phyloP scores from a whole-genome alignment of 1,284 basidiomycete genomes.

The Leccinum solheimii region DNA sequence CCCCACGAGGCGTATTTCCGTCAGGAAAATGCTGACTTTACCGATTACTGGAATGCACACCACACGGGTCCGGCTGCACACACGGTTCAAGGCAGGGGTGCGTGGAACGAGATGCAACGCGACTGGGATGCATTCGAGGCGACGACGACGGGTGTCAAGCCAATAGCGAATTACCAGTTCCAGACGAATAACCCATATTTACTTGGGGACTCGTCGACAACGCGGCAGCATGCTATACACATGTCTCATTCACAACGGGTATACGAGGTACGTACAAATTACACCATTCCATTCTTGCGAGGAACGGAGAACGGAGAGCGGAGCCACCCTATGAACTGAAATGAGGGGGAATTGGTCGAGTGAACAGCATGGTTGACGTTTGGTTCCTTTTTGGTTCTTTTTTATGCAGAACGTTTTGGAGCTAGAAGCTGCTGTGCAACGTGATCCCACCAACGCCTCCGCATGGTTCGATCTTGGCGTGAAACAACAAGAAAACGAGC shows the following conservation, averaged over 20 bases:
- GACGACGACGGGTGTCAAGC: conserved; percentile 60
- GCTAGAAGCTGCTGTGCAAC: conserved; percentile 88
- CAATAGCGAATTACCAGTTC: conserved; percentile 70
- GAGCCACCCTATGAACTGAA: conserved; percentile 1
- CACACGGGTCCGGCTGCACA: conserved; percentile 19
- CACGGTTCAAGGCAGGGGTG: conserved; percentile 5
- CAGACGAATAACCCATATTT: conserved; percentile 83
- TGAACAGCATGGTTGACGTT: conserved; percentile 19
- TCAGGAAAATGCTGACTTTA: conserved; percentile 69
- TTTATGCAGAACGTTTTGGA: conserved; percentile 75
- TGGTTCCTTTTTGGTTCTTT: conserved; percentile 8
- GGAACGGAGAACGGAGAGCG: conserved; percentile 2
- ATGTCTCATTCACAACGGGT: conserved; percentile 41
- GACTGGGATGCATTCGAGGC: conserved; percentile 87
- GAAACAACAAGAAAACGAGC: conserved; percentile 98
- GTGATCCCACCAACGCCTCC: conserved; percentile 66
- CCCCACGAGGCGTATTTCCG: conserved; percentile 68
- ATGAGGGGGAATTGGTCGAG: neutral
- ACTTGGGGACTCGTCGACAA: conserved; percentile 53
- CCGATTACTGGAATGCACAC: conserved; percentile 52
- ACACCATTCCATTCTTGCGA: conserved; percentile 18
- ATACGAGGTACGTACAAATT: conserved; percentile 56
- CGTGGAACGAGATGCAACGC: conserved; percentile 68
- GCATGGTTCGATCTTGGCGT: conserved; percentile 95
- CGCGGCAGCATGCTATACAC: conserved; percentile 58